Evolutionary conservation across 2,329 filamentous ascomycete species (phyloP), one percentile per base, ranked within the genome.

Genomic region (Pestalotiopsis sp.): DNA sequence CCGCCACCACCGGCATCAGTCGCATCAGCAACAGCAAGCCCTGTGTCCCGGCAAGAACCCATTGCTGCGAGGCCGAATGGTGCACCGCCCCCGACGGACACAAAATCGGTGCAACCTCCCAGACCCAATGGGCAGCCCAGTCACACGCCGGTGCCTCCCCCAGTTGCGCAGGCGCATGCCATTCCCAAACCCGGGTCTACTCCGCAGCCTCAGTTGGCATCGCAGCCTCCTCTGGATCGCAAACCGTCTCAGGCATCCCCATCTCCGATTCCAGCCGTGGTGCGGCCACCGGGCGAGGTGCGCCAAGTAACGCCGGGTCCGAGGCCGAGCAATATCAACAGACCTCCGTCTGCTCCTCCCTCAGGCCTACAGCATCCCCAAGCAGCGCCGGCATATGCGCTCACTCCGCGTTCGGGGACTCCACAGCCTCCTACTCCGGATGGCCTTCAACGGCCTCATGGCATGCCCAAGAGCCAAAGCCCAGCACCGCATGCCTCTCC

Each of bases 291-390:
- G 13, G 72, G 66, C 60, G 75, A 77, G 63, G 68, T 69, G 63
- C 73, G 72, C 9, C 74, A 75, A 39, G 61, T 67, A 59, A 67
- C 72, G 9, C 71, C 71, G 60, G 75, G 75, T 60, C 69, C 66
- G 63, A 72, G 73, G 64, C 69, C 73, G 20, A 73, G 70, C 58
- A 74, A 76, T 14, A 64, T 68, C 57, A 24, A 35, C 14, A 74
- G 71, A 3, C 68, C 71, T 10, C 59, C 71, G 62, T 73, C 66
- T 64, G 70, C 69, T 38, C 65, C 75, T n/a, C 66, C 76, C 11
- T 77, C 77, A 26, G 79, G 80, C 59, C 76, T 82, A 58, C 80
- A 83, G 68, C 78, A 78, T 68, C 81, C 81, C 2, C 80, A 81
- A 64, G 76, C 75, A 17, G 72, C 74, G 55, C 74, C 77, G 57